These are phyloP conservation scores for Lactarius hatsudake DNA, from an alignment of 768 basidiomycete species.

Conservation along the genomic window DNA sequence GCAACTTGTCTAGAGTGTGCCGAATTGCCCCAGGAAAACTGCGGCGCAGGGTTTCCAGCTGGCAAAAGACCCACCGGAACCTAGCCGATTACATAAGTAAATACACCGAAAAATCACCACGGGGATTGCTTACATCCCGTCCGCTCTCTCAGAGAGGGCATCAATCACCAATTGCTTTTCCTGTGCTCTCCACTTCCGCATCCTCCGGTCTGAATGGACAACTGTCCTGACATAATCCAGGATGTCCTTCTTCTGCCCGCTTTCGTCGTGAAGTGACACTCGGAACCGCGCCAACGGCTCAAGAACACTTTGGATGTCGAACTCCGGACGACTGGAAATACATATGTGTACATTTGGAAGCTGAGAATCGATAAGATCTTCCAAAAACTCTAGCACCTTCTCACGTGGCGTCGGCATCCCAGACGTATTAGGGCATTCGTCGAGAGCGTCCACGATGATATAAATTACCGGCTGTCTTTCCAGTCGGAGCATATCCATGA, in stretches of 20 bases:
- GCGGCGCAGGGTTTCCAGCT: background rate
- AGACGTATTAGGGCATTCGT: background rate
- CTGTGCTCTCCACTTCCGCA: background rate
- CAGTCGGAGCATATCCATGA: background rate
- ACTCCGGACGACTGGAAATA: background rate
- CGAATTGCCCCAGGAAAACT: background rate
- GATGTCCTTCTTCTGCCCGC: background rate
- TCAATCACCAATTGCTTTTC: background rate
- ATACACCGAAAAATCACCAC: no score
- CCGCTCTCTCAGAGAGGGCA: background rate
- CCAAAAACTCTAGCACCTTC: background rate
- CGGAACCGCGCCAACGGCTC: background rate
- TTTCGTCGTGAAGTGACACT: background rate
- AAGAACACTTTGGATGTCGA: background rate
- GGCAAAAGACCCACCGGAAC: background rate
- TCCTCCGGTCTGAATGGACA: background rate
- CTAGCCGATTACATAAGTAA: background rate
- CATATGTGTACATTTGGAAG: background rate
- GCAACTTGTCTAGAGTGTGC: background rate
- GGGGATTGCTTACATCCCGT: background rate
- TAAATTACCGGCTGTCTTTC: background rate
- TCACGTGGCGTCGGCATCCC: slow-evolving; percentile 2
- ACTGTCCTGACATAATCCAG: background rate
- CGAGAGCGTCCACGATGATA: background rate
- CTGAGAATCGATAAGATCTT: background rate